Percentiles rank a stretch among this genome's conserved stretches.
phyloP scores from a whole-genome alignment of 331 rosid species.

The Cydonia oblonga region DNA sequence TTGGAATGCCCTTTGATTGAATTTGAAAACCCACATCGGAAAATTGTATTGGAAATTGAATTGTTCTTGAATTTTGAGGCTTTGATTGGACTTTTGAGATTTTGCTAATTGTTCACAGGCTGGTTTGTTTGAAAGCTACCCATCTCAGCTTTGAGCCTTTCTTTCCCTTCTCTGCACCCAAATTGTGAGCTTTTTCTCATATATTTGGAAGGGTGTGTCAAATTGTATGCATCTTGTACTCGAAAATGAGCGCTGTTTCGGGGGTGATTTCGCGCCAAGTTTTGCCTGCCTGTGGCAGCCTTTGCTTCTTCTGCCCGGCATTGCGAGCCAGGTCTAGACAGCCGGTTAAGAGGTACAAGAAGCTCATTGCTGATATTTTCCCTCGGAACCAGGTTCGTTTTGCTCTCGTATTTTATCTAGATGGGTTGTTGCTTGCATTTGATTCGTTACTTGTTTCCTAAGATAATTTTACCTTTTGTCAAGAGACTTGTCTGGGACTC shows the following conservation, averaged over 20 bases:
- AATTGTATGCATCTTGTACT: neutral
- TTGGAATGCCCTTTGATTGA: neutral
- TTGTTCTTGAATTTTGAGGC: neutral
- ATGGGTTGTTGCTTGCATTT: neutral
- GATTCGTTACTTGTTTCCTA: neutral
- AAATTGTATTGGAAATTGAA: neutral
- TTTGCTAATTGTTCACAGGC: conserved; percentile 24
- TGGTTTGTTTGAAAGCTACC: conserved; percentile 26
- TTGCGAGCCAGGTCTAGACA: conserved; percentile 87
- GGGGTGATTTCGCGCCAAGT: conserved; percentile 84
- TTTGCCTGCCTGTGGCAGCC: conserved; percentile 75
- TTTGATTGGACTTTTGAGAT: neutral
- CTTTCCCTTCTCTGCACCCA: conserved; percentile 51
- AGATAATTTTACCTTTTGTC: neutral
- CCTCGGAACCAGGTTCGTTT: conserved; percentile 70
- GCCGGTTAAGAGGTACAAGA: conserved; percentile 99
- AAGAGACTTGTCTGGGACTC: neutral
- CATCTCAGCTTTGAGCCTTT: conserved; percentile 27
- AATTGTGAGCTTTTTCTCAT: conserved; percentile 12
- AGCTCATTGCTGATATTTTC: conserved; percentile 80
- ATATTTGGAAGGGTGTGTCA: conserved; percentile 35
- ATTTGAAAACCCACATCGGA: conserved; percentile 10
- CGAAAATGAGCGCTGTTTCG: conserved; percentile 45
- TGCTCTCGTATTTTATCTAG: conserved; percentile 1
- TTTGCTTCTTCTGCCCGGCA: conserved; percentile 82